Evolutionary conservation across 177 flowering plant genomes (phyloP), one percentile per base, ranked within the genome.

Genomic region (Vitis hybrid): DNA sequence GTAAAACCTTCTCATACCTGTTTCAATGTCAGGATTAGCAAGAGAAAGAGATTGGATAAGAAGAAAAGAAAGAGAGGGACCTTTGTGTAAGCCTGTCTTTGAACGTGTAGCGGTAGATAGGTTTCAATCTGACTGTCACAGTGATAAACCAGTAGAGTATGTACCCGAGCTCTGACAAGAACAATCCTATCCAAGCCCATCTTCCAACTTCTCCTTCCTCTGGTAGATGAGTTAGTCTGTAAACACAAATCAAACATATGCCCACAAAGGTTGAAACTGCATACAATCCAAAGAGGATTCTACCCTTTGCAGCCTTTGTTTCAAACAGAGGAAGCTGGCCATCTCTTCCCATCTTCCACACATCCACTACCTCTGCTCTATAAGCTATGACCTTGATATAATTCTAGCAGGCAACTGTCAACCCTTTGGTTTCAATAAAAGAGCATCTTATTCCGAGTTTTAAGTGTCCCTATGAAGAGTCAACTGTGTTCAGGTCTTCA

Each of bases 91-190:
- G 81, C 46, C 79, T 66, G 13, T 82, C 78, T 30, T 74, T 82
- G 77, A 77, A 82, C 57, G 83, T 72, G 71, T 32, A 27, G 32
- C 73, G 83, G 17, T 58, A 54, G 64, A 75, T 20, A 13, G 68
- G 68, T 3, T 58, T 70, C 82, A 80, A 79, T 14, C 83, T 80
- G 9, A 64, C 14, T 11, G 73, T 51, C 35, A 79, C 79, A 48
- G 73, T 77, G 58, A 77, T 20, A 27, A 82, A 2, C 83, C 84
- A 79, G 21, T 74, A 77, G 55, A 77, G 49, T 54, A 76, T 73
- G 66, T 79, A 77, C 83, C 81, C 79, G 11, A 77, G 68, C 58
- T 82, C 83, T 0, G 83, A 49, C 2, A 12, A 35, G 13, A 70
- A 80, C 58, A 79, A 54, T 12, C 71, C 51, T 4, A 50, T 30